phyloP scores from a whole-genome alignment of 352 stramenopile species.

The Globisporangium sylvaticum region DNA sequence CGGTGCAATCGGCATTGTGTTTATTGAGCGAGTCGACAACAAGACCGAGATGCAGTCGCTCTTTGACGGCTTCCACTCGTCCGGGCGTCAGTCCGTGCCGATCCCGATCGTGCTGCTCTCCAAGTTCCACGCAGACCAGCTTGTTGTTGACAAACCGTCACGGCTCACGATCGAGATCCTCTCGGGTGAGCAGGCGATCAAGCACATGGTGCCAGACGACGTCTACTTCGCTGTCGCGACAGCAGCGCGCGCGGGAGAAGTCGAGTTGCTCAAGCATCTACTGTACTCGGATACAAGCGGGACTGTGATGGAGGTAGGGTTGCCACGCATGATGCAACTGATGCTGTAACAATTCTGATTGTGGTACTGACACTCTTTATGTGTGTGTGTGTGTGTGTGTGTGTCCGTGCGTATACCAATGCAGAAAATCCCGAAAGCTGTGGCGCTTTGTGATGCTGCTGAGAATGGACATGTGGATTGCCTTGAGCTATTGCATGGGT shows the following conservation, averaged over 20 bases:
- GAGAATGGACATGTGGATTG: constrained; percentile 82
- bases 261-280: constrained; percentile 69
- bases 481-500: constrained; percentile 73
- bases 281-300: constrained; percentile 61
- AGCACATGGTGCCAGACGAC: constrained; percentile 63
- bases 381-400: not conserved
- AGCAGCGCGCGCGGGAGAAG: constrained; percentile 65
- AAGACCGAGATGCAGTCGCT: constrained; percentile 62
- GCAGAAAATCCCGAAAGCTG: constrained; percentile 70
- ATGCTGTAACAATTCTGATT: not conserved
- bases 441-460: constrained; percentile 75
- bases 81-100: constrained; percentile 59
- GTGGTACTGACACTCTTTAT: not conserved
- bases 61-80: constrained; percentile 87
- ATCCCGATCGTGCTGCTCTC: constrained; percentile 80
- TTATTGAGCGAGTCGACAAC: constrained; percentile 64
- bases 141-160: constrained; percentile 48
- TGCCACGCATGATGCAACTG: not conserved
- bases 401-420: not conserved
- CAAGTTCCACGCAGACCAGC: constrained; percentile 72
- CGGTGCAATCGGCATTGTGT: constrained; percentile 68
- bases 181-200: constrained; percentile 63
- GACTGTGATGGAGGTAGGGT: constrained; percentile 50
- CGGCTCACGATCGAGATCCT: constrained; percentile 69
- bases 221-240: constrained; percentile 71